Evolutionary conservation across 1,284 basidiomycete genomes (phyloP), one percentile per base, ranked within the genome.

Genomic region (Malassezia caprae): DNA sequence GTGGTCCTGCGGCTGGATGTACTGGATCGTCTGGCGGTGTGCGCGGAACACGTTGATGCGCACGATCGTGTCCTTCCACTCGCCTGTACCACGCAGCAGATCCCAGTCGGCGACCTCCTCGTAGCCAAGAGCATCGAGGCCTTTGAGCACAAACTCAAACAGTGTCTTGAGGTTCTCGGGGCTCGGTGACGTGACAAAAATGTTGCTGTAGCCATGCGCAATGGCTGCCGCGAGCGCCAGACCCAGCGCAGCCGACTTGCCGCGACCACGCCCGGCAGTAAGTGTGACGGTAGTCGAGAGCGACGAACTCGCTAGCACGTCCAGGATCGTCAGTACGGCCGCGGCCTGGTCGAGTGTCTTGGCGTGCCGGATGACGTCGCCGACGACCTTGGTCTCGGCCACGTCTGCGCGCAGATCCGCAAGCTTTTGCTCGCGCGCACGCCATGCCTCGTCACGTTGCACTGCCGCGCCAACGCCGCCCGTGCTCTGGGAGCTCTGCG

Each of bases 61-160:
- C 0, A 98, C 93, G 60, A 98, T 90, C 2, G 90, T 90, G 73
- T 93, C 89, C 71, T 89, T 89, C 76, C 90, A 93, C 55, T 94
- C 91, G 72, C 90, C 90, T n/a, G 88, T 90, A 59, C 88, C 90
- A 75, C 94, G 87, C 43, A 88, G 83, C 54, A 98, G 87, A 67
- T 96, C 91, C 68, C 96, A 98, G 72, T 98, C 94, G 43, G 94
- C 80, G 76, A 96, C 91, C 75, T 98, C 94, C 75, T 98, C 90
- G 75, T 94, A 99, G 0, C 90, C 90, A 11, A 98, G 78, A 2
- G 83, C 87, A 70, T 96, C 90, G 77, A 99, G 80, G 0, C 93
- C 94, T 76, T 96, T 96, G 81, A 96, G 94, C 41, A 96, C 82
- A 72, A 99, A 98, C 63, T 96, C 90, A 73, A 96, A 99, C n/a